A percentile compares a stretch with the other conserved stretches of the same genome.
These are phyloP conservation scores for Paramecium biaurelia DNA, from an alignment of 73 alveolate species.

Conservation along the genomic window DNA sequence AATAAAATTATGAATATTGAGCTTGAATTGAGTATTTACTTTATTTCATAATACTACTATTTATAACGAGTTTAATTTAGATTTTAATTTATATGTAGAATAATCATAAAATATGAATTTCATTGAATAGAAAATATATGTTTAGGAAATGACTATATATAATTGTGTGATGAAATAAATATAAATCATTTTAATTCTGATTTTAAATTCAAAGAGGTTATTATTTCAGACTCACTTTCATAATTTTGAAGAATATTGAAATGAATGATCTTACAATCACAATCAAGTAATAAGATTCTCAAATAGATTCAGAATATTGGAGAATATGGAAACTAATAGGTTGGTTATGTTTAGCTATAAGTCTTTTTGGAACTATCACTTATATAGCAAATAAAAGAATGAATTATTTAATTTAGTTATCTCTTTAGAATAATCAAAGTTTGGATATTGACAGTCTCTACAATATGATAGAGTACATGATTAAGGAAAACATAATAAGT, in stretches of 20 bases:
- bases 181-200: not conserved
- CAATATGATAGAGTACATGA: not conserved
- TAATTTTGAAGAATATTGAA: not conserved
- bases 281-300: not conserved
- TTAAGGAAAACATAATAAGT: not conserved
- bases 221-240: not conserved
- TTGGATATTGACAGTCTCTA: not conserved
- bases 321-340: not conserved
- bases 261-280: not conserved
- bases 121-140: not conserved
- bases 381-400: not conserved
- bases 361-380: not conserved
- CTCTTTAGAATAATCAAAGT: not conserved
- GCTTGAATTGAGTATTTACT: not conserved
- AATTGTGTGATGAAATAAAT: not conserved
- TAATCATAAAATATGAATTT: not conserved
- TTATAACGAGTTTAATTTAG: not conserved
- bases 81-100: not conserved
- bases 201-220: not conserved
- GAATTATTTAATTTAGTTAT: not conserved
- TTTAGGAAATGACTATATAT: not conserved
- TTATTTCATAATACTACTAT: not conserved
- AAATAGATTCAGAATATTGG: not conserved
- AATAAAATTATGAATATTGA: not conserved
- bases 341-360: not conserved